phyloP scores from a whole-genome alignment of 129 eudicot species.

The Artemisia tridentata region DNA sequence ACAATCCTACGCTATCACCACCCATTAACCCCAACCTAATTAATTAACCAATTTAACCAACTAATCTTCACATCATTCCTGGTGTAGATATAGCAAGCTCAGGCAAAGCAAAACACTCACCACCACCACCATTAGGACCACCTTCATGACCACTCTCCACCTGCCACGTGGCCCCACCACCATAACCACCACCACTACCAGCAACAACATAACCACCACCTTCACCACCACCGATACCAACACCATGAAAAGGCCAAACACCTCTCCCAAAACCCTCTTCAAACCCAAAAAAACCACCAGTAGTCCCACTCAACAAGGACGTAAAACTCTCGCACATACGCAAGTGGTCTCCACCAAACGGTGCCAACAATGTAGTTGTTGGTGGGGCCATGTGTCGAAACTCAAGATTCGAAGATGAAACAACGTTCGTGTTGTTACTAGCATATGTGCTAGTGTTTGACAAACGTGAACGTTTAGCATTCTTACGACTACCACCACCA shows the following conservation, averaged over 20 bases:
- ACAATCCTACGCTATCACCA: conserved; percentile 31
- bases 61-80: conserved; percentile 48
- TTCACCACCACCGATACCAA: conserved; percentile 25
- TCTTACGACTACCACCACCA: conserved; percentile 73
- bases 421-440: no score
- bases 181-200: conserved; percentile 29
- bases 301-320: conserved; percentile 47
- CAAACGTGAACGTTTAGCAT: conserved; percentile 50
- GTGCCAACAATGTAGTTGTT: conserved; percentile 37
- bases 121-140: conserved; percentile 39
- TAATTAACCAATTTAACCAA: background rate
- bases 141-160: conserved; percentile 45
- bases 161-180: conserved; percentile 53
- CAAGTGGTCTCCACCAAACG: conserved; percentile 38
- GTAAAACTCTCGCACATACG: conserved; percentile 57
- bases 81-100: conserved; percentile 82
- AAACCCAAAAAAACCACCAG: conserved; percentile 51
- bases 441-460: background rate
- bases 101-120: conserved; percentile 57
- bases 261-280: conserved; percentile 50
- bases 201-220: conserved; percentile 2
- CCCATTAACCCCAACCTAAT: background rate
- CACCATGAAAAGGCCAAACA: conserved; percentile 52
- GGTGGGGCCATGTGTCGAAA: conserved; percentile 36
- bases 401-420: conserved; percentile 5